Evolutionary conservation across 2,329 filamentous ascomycete genomes (phyloP).

Genomic region (Botrytis porri): DNA sequence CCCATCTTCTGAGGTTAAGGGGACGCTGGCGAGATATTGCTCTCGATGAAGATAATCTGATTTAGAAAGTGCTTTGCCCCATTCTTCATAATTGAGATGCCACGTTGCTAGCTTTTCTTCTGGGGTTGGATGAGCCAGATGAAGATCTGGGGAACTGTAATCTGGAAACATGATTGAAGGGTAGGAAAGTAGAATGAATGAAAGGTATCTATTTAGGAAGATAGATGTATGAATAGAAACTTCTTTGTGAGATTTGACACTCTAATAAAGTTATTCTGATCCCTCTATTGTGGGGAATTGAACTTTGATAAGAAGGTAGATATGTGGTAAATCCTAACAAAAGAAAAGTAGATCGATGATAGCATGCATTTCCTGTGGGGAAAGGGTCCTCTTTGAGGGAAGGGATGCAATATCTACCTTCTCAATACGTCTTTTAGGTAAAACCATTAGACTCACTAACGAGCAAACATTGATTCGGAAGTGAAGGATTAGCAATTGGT

Average conservation of each 20-base stretch:
- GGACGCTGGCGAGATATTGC: slow-evolving; percentile 53
- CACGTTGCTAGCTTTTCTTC: slow-evolving; percentile 55
- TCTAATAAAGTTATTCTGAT: background rate
- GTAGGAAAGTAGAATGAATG: background rate
- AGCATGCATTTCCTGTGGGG: background rate
- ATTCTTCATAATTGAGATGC: slow-evolving; percentile 53
- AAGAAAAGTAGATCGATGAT: background rate
- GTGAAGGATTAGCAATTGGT: slow-evolving; percentile 9
- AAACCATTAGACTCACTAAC: background rate
- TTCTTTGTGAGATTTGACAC: slow-evolving; percentile 13
- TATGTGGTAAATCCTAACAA: background rate
- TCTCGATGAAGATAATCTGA: slow-evolving; percentile 60
- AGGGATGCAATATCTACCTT: slow-evolving; percentile 3
- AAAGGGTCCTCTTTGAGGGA: background rate
- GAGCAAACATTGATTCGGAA: background rate
- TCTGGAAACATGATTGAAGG: slow-evolving; percentile 28
- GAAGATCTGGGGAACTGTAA: slow-evolving; percentile 39
- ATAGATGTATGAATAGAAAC: slow-evolving; percentile 12
- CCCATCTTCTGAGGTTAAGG: slow-evolving; percentile 57
- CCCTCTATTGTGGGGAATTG: background rate
- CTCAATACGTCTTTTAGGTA: background rate
- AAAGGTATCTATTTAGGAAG: background rate
- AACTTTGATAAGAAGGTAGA: background rate
- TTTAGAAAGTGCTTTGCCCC: slow-evolving; percentile 56
- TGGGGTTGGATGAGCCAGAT: slow-evolving; percentile 55